Conservation (phyloP, 495 filamentous ascomycete genomes). For the Jackrogersella minutella region DNA sequence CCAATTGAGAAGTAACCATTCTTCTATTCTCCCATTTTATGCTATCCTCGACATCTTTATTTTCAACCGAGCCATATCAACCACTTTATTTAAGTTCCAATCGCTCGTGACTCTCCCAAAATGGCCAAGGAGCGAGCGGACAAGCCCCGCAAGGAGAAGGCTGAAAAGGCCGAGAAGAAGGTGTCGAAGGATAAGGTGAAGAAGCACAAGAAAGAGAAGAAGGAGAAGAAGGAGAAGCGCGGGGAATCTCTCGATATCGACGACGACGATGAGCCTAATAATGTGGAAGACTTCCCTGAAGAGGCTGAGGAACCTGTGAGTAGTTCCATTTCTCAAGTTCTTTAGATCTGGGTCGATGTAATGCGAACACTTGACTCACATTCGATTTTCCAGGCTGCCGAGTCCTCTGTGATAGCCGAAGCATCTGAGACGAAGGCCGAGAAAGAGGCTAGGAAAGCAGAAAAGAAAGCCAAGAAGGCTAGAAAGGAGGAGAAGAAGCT, state of each 20-base stretch:
- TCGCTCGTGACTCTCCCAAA: neutral
- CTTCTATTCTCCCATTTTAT: neutral
- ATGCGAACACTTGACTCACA: neutral
- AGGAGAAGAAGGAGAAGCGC: constrained; percentile 13
- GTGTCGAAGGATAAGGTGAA: constrained; percentile 37
- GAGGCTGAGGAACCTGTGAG: constrained; percentile 7
- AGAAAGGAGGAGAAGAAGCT: neutral
- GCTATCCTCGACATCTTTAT: neutral
- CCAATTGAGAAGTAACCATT: too few species aligned
- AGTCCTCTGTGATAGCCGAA: neutral
- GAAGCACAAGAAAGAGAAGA: constrained; percentile 38
- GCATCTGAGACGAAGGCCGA: neutral
- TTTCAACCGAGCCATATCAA: neutral
- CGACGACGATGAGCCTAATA: neutral
- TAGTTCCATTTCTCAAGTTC: neutral
- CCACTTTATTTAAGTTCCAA: neutral
- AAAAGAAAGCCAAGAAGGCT: constrained; percentile 16
- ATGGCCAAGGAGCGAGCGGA: constrained; percentile 33
- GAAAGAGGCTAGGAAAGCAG: neutral
- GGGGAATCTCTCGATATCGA: neutral
- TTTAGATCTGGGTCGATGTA: too few species aligned
- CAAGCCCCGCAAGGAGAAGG: constrained; percentile 27
- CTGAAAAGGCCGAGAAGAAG: constrained; percentile 32
- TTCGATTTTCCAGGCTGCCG: neutral
- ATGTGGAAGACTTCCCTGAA: neutral